These are phyloP conservation scores for Phyllosticta citrichinensis DNA, from an alignment of 2,329 filamentous ascomycete genomes.

Conservation along the genomic window DNA sequence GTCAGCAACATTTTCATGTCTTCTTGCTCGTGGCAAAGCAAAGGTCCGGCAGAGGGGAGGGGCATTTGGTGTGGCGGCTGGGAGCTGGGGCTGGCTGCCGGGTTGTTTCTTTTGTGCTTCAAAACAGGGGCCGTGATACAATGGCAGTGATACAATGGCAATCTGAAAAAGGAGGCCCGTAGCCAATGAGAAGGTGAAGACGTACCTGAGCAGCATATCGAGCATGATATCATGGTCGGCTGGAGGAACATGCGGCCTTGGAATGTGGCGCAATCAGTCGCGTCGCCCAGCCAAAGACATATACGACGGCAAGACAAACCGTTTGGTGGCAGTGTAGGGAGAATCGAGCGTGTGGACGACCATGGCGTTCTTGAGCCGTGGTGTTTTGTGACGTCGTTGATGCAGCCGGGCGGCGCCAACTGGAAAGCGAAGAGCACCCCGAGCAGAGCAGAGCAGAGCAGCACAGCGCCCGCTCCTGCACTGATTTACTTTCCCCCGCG, in stretches of 20 bases:
- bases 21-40: too few species aligned
- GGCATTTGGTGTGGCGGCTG: background rate
- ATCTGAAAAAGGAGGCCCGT: background rate
- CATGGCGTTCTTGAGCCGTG: background rate
- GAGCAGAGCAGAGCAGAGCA: too few species aligned
- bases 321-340: constrained; percentile 51
- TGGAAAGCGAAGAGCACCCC: too few species aligned
- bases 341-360: constrained; percentile 53
- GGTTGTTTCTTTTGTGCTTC: background rate
- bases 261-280: background rate
- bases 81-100: background rate
- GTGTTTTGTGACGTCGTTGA: too few species aligned
- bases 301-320: constrained; percentile 34
- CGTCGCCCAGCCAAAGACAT: too few species aligned
- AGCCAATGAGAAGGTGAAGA: background rate
- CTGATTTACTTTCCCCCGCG: too few species aligned
- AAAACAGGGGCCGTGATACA: background rate
- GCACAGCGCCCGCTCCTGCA: too few species aligned
- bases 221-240: constrained; percentile 55
- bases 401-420: too few species aligned
- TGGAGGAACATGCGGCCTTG: constrained; percentile 50
- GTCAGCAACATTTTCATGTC: background rate
- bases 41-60: too few species aligned
- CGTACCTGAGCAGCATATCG: constrained; percentile 41
- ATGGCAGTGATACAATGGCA: background rate